Evolutionary conservation across 257 asterid genomes (phyloP), one percentile per base, ranked within the genome.

Genomic region (Penstemon eatonii): DNA sequence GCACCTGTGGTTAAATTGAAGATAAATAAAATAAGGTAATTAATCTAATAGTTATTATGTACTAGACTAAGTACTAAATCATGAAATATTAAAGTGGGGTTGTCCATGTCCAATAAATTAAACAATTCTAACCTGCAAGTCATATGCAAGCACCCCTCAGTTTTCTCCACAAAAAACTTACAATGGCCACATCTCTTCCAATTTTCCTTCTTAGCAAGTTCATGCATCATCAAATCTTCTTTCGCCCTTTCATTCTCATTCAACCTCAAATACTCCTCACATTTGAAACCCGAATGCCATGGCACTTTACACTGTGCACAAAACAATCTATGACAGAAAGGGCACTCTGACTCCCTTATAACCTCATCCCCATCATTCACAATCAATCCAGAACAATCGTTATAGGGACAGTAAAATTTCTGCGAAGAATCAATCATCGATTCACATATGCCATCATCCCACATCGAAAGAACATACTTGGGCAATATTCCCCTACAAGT

Each of bases 101-200:
- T 15, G 18, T 15, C 18, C 18, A 15, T 15, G 18, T 15, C 18
- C 18, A 15, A 15, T 15, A 15, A 15, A 15, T 15, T 15, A 15
- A 15, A 15, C 3, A 25, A 25, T 10, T 11, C 42, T 43, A 2
- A 80, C 86, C 81, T 77, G 87, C 86, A 84, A 56, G 76, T 65
- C 54, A 87, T 77, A 40, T 84, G 90, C 67, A 77, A 3, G 47
- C 89, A 87, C 0, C 94, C 90, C 0, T 73, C 59, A 2, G 1
- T 66, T 18, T 55, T 82, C 41, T 82, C 94, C 12, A 84, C 84
- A 12, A 53, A 79, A 56, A 65, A 73, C n/a, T 15, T 68, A 57
- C 89, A 85, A 0, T 9, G 7, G 0, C 79, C 75, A 45, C 89
- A 85, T 55, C 85, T 81, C 83, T 47, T 67, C 91, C 89, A 85